phyloP scores from a whole-genome alignment of 1,284 basidiomycete genomes.

The Microbotryum violaceum region DNA sequence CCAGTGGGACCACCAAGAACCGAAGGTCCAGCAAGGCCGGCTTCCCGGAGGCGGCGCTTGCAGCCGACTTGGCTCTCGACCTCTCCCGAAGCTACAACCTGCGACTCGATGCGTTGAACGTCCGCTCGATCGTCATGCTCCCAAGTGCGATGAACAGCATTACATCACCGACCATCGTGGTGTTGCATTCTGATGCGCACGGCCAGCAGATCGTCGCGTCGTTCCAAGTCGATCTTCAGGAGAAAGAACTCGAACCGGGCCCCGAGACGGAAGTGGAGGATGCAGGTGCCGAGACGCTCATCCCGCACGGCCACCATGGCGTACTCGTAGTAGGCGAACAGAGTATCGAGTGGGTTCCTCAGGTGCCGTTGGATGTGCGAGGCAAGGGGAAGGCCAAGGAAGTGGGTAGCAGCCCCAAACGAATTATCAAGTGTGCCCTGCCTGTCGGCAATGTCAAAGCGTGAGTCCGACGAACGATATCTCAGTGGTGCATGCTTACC shows the following conservation, averaged over 20 bases:
- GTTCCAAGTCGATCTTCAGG: conserved; percentile 16
- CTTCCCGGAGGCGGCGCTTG: neutral
- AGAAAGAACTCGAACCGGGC: conserved; percentile 22
- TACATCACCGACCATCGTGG: neutral
- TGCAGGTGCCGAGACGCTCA: conserved; percentile 25
- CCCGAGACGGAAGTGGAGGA: conserved; percentile 12
- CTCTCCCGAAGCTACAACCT: conserved; percentile 27
- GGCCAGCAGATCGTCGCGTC: conserved; percentile 12
- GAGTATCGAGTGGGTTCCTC: conserved; percentile 12
- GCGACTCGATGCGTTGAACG: conserved; percentile 29
- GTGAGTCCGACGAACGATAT: conserved; percentile 7
- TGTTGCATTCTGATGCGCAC: conserved; percentile 13
- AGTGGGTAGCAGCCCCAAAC: neutral
- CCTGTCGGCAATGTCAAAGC: conserved; percentile 24
- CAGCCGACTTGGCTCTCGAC: conserved; percentile 9
- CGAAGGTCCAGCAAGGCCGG: neutral
- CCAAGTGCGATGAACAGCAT: neutral
- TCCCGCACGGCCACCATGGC: conserved; percentile 20
- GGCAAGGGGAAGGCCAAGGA: conserved; percentile 19
- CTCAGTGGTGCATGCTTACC: neutral
- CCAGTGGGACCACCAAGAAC: neutral
- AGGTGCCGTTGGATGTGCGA: neutral
- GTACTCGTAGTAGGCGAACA: conserved; percentile 32
- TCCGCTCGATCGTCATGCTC: conserved; percentile 26
- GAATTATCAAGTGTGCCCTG: conserved; percentile 2